Conservation (phyloP, 192 early-diverging fungal species). For the Gaertneriomyces sp. region DNA sequence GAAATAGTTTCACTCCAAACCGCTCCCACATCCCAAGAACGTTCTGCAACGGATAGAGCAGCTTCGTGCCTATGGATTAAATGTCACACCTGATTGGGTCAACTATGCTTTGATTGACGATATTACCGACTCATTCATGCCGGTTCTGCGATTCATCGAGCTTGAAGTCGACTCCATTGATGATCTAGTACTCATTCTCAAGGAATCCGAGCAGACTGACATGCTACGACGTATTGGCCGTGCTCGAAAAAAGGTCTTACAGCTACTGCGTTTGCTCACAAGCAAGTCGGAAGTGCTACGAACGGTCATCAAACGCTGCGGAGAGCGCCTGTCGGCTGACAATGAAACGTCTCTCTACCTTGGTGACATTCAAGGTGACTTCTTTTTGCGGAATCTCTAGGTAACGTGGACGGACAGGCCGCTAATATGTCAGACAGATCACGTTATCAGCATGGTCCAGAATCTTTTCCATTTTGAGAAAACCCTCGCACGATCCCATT, state of each 20-base stretch:
- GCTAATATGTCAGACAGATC: constrained; percentile 51
- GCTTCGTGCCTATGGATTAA: constrained; percentile 74
- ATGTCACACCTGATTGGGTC: constrained; percentile 93
- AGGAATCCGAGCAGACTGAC: constrained; percentile 76
- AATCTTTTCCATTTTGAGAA: constrained; percentile 67
- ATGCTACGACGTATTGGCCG: constrained; percentile 71
- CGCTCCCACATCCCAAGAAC: constrained; percentile 74
- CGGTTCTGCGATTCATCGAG: constrained; percentile 80
- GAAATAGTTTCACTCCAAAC: constrained; percentile 74
- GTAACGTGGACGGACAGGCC: not conserved
- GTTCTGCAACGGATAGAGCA: constrained; percentile 82
- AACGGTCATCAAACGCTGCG: constrained; percentile 60
- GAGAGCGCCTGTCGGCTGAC: constrained; percentile 34
- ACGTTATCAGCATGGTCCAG: constrained; percentile 66
- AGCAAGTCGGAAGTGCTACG: constrained; percentile 70
- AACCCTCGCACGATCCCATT: constrained; percentile 66
- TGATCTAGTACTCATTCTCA: constrained; percentile 87
- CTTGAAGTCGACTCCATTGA: constrained; percentile 93
- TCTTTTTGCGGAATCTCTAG: no score
- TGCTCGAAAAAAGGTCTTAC: constrained; percentile 68
- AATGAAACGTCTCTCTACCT: constrained; percentile 52
- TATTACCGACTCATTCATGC: constrained; percentile 87
- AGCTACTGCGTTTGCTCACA: constrained; percentile 58
- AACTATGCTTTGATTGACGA: constrained; percentile 94
- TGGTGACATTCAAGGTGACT: constrained; percentile 52